A percentile compares a stretch with the other conserved stretches of the same genome.
These are phyloP conservation scores for Penicillium sp. DNA, from an alignment of 2,329 filamentous ascomycete genomes.

Conservation along the genomic window DNA sequence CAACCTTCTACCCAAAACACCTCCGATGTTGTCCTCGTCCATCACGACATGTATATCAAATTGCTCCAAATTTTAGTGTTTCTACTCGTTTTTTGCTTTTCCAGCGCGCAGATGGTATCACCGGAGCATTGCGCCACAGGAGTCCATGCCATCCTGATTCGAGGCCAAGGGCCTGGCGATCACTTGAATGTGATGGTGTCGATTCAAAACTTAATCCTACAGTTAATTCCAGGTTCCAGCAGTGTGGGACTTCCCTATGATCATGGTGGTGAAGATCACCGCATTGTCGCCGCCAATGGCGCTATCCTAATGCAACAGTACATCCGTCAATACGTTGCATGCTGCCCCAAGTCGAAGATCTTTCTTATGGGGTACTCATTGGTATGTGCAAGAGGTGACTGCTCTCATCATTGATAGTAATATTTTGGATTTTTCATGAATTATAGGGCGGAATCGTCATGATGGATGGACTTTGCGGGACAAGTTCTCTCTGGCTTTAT, in stretches of 20 bases:
- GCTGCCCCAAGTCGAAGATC: conserved; percentile 20
- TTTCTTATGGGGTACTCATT: conserved; percentile 21
- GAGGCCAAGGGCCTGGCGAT: conserved; percentile 21
- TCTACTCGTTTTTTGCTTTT: background rate
- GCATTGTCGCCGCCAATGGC: conserved; percentile 13
- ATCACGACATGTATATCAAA: conserved; percentile 7
- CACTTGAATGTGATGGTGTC: conserved; percentile 21
- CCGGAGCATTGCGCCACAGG: conserved; percentile 15
- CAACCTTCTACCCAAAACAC: no score
- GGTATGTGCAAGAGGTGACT: no score
- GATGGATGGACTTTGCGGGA: conserved; percentile 24
- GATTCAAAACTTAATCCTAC: conserved; percentile 18
- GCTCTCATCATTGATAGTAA: no score
- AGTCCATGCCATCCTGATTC: conserved; percentile 21
- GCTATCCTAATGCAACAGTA: conserved; percentile 20
- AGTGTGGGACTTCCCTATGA: conserved; percentile 20
- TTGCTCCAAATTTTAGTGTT: conserved; percentile 8
- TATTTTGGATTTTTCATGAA: no score
- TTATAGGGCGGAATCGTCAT: conserved; percentile 18
- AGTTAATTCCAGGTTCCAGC: conserved; percentile 20
- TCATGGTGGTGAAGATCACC: conserved; percentile 14
- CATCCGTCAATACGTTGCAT: conserved; percentile 16
- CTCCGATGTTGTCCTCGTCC: no score
- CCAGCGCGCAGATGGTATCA: conserved; percentile 10
- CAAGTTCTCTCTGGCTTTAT: conserved; percentile 17